Evolutionary conservation across 2,329 filamentous ascomycete species (phyloP).

Genomic region (Ophiostoma tasmaniense): DNA sequence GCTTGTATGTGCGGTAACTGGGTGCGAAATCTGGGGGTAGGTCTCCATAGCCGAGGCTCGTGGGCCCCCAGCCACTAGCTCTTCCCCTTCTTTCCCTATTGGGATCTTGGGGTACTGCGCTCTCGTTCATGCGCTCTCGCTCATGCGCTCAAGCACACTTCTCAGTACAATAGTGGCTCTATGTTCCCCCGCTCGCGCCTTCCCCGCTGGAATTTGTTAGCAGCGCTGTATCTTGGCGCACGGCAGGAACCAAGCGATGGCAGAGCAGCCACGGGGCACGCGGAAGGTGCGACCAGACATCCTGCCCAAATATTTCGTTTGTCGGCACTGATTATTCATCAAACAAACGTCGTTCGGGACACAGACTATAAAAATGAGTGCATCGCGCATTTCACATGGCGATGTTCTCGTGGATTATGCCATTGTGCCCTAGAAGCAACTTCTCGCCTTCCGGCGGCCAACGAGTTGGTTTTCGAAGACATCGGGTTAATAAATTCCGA

Average conservation of each 20-base stretch:
- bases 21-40: slow-evolving; percentile 1
- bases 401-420: neutral
- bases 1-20: slow-evolving; percentile 3
- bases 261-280: neutral
- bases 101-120: slow-evolving; percentile 10
- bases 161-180: neutral
- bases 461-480: neutral
- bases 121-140: too few species aligned
- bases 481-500: neutral
- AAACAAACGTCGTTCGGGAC: neutral
- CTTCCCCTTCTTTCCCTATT: slow-evolving; percentile 12
- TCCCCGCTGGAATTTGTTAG: neutral
- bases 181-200: slow-evolving; percentile 12
- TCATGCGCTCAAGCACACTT: too few species aligned
- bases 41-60: slow-evolving; percentile 15
- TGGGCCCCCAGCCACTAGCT: neutral
- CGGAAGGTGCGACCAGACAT: neutral
- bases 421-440: neutral
- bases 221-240: neutral
- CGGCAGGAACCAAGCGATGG: slow-evolving; percentile 7
- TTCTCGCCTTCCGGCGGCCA: neutral
- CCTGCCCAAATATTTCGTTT: neutral
- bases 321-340: neutral
- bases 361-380: neutral
- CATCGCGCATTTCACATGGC: neutral